Evolutionary conservation across 2,329 filamentous ascomycete genomes (phyloP).

Genomic region (Apiospora saccharicola): DNA sequence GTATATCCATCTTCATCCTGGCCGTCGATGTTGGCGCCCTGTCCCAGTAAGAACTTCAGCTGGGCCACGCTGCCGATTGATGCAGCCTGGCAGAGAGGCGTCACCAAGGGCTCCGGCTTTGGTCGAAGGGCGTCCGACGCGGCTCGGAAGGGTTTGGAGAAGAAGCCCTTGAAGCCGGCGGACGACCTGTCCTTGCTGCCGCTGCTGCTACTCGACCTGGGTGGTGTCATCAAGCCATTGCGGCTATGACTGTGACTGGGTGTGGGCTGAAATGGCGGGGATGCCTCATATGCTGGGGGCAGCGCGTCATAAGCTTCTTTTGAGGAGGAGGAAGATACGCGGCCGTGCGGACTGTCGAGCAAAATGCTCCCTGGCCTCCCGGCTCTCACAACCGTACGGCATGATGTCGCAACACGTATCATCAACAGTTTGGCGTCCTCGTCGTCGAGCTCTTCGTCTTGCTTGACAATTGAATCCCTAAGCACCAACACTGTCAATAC

Average conservation of each 20-base stretch:
- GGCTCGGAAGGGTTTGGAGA: slow-evolving; percentile 37
- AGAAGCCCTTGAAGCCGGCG: slow-evolving; percentile 30
- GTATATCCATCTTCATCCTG: slow-evolving; percentile 40
- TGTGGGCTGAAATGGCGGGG: background rate
- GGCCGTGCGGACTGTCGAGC: background rate
- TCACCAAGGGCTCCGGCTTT: slow-evolving; percentile 35
- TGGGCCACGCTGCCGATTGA: slow-evolving; percentile 29
- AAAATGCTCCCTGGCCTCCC: background rate
- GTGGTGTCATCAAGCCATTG: background rate
- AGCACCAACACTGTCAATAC: background rate
- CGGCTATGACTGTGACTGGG: background rate
- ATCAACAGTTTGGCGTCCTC: background rate
- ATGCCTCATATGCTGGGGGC: background rate
- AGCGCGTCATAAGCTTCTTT: background rate
- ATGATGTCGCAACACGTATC: background rate
- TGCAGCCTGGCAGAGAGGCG: slow-evolving; percentile 35
- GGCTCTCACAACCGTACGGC: background rate
- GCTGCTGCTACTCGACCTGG: background rate
- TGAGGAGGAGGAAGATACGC: background rate
- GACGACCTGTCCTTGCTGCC: slow-evolving; percentile 3
- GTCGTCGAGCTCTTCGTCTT: background rate
- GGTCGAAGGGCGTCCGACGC: slow-evolving; percentile 31
- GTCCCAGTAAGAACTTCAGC: slow-evolving; percentile 32
- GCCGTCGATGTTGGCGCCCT: slow-evolving; percentile 38
- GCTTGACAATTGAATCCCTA: background rate